Percentiles rank a stretch among this genome's conserved stretches.
Evolutionary conservation across 1,139 yeast species (phyloP).

Genomic region (Pichia sp.): DNA sequence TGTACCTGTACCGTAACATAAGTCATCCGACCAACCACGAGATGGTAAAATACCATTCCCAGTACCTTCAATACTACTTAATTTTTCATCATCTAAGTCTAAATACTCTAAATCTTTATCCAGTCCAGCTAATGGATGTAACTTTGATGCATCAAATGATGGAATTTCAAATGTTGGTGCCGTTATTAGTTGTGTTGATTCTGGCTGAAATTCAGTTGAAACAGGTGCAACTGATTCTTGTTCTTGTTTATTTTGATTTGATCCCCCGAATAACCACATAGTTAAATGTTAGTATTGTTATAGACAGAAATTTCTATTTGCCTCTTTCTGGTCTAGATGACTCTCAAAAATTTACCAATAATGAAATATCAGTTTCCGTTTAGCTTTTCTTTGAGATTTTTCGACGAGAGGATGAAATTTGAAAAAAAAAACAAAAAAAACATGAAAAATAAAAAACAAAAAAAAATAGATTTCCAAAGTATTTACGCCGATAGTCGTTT

Average conservation of each 20-base stretch:
- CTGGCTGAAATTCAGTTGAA: neutral
- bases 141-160: slow-evolving; percentile 59
- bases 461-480: no score
- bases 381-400: neutral
- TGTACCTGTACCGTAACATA: slow-evolving; percentile 97
- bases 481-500: neutral
- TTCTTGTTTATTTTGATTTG: slow-evolving; percentile 5
- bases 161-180: slow-evolving; percentile 23
- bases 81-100: slow-evolving; percentile 79
- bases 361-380: neutral
- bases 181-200: neutral
- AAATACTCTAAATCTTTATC: slow-evolving; percentile 84
- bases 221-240: neutral
- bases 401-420: neutral
- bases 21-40: slow-evolving; percentile 94
- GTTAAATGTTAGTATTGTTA: neutral
- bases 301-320: neutral
- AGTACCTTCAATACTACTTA: slow-evolving; percentile 72
- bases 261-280: slow-evolving; percentile 16
- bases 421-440: neutral
- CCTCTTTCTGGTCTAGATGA: neutral
- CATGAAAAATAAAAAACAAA: no score
- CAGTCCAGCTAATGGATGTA: slow-evolving; percentile 93
- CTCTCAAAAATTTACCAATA: neutral
- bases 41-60: slow-evolving; percentile 81